Percentiles rank a stretch among this genome's conserved stretches.
These are phyloP conservation scores for Russula ochroleuca DNA, from an alignment of 768 basidiomycete genomes.

Conservation along the genomic window DNA sequence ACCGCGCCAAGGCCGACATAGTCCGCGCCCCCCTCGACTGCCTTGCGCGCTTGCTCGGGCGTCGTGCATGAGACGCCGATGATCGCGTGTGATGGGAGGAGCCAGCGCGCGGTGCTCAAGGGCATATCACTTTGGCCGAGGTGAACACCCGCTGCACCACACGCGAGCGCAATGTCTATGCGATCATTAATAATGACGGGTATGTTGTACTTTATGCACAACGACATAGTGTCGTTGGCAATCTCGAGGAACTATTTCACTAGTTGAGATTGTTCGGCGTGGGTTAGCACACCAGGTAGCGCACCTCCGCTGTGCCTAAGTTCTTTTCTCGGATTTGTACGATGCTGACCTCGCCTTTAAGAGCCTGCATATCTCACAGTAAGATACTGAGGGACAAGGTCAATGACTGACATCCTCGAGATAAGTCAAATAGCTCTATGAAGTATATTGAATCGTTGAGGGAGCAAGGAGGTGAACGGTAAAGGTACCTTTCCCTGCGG, in stretches of 20 bases:
- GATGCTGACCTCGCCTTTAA: slow-evolving; percentile 83
- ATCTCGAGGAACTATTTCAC: slow-evolving; percentile 65
- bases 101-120: slow-evolving; percentile 53
- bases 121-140: slow-evolving; percentile 88
- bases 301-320: slow-evolving; percentile 72
- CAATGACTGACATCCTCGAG: slow-evolving; percentile 18
- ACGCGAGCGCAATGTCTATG: slow-evolving; percentile 79
- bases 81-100: slow-evolving; percentile 66
- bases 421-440: slow-evolving; percentile 14
- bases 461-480: background rate
- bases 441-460: slow-evolving; percentile 3
- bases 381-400: background rate
- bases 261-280: background rate
- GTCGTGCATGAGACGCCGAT: slow-evolving; percentile 81
- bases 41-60: slow-evolving; percentile 55
- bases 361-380: slow-evolving; percentile 44
- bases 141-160: slow-evolving; percentile 77
- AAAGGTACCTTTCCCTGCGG: slow-evolving; percentile 65
- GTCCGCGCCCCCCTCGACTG: slow-evolving; percentile 63
- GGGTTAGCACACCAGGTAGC: slow-evolving; percentile 26
- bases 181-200: slow-evolving; percentile 87
- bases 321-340: slow-evolving; percentile 90
- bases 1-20: slow-evolving; percentile 88
- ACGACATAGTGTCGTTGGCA: slow-evolving; percentile 58
- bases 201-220: slow-evolving; percentile 73